A percentile compares a stretch with the other conserved stretches of the same genome.
Conservation (phyloP, 2,329 filamentous ascomycete genomes). For the Botrytis byssoidea region DNA sequence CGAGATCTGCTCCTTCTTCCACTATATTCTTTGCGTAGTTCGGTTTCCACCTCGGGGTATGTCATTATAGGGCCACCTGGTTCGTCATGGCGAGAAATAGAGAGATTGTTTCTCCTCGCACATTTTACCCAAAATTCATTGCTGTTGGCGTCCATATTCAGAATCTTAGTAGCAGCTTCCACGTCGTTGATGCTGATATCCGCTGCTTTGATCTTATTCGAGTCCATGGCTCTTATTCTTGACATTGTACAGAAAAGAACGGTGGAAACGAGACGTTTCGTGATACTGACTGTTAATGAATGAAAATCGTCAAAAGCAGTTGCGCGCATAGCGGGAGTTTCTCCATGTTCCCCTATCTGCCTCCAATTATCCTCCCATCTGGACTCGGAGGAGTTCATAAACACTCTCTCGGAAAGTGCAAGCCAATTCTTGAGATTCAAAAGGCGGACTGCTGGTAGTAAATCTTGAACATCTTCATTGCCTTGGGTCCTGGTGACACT, state of each 20-base stretch:
- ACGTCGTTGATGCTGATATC: conserved; percentile 44
- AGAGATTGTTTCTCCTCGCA: conserved; percentile 51
- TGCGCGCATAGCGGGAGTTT: conserved; percentile 67
- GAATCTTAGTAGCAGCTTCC: conserved; percentile 51
- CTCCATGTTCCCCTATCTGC: conserved; percentile 50
- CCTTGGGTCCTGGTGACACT: conserved; percentile 18
- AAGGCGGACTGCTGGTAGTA: conserved; percentile 52
- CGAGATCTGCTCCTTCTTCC: conserved; percentile 23
- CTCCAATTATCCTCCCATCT: conserved; percentile 67
- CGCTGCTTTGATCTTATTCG: conserved; percentile 36
- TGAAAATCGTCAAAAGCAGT: conserved; percentile 78
- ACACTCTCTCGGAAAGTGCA: conserved; percentile 61
- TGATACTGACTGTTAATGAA: conserved; percentile 64
- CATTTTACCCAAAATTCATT: conserved; percentile 51
- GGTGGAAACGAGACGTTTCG: conserved; percentile 67
- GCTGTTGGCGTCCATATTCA: conserved; percentile 49
- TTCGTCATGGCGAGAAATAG: conserved; percentile 45
- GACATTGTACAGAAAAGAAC: conserved; percentile 69
- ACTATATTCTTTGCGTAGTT: conserved; percentile 27
- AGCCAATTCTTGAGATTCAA: conserved; percentile 63
- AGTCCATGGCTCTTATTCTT: conserved; percentile 53
- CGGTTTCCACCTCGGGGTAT: conserved; percentile 41
- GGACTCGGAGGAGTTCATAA: conserved; percentile 67
- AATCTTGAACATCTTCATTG: conserved; percentile 35
- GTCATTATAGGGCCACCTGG: conserved; percentile 31